Evolutionary conservation across 2,329 filamentous ascomycete genomes (phyloP), one percentile per base, ranked within the genome.

Genomic region (Fusarium sp.): DNA sequence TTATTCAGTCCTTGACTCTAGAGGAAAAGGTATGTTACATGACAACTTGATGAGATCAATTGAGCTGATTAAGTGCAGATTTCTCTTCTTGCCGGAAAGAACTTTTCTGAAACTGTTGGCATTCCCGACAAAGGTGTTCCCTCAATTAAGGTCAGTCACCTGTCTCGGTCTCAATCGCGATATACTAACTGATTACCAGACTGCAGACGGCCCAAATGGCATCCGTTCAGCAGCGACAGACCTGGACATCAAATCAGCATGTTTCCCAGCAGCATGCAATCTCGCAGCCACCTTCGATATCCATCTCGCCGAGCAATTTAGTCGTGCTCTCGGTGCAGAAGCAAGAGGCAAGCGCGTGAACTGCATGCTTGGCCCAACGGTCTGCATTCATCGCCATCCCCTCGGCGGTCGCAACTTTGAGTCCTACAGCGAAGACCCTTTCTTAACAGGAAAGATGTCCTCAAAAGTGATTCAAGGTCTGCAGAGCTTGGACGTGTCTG

Each of bases 341-440:
- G 73, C 77, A 2, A 70, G 74, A 16, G 75, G 72, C 54, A 94
- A 94, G 79, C 90, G 90, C 53, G 86, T 91, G 11, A 90, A 93
- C 72, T 86, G 92, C 18, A 87, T 91, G 70, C 83, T 94, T 12
- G 92, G 90, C 4, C 92, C 92, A 1, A 87, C 84, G 0, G 82
- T 86, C 40, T 85, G 81, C 69, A 84, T 85, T 40, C 82, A 85
- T 42, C 80, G 83, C 7, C 81, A 81, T 14, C 84, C 83, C 0
- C 77, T 85, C 0, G 83, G 83, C 9, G 84, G 84, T 6, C 80
- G 84, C 32, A 82, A 82, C 43, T 85, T 85, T 63, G 84, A 86
- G 66, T 81, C 79, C 47, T 82, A 84, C 58, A 81, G 80, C 27
- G 82, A 86, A 66, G 84, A 86, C 59, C 84, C 83, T 8, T 78